Conservation (phyloP, 2,329 filamentous ascomycete genomes). For the Diaporthe ampelina region DNA sequence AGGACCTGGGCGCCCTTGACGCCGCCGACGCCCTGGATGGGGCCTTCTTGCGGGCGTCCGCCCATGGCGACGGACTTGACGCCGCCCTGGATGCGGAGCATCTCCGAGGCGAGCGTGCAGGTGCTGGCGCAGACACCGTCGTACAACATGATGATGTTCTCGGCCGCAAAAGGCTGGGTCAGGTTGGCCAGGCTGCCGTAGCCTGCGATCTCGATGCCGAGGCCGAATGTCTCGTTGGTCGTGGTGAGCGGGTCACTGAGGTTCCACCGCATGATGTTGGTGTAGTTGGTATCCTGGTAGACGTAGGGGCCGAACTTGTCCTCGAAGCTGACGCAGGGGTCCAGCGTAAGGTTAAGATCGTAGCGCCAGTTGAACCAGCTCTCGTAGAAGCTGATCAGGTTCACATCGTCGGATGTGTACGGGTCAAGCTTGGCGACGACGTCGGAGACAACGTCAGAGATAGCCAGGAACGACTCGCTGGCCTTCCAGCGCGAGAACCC, state of each 20-base stretch:
- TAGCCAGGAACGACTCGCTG: constrained; percentile 57
- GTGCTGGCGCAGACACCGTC: constrained; percentile 72
- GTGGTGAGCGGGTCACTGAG: constrained; percentile 58
- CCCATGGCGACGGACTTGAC: constrained; percentile 69
- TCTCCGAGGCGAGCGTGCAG: constrained; percentile 69
- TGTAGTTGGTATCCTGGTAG: constrained; percentile 67
- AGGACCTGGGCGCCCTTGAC: constrained; percentile 64
- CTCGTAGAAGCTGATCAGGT: constrained; percentile 59
- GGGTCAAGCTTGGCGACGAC: constrained; percentile 61
- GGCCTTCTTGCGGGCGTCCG: constrained; percentile 60
- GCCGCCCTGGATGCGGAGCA: constrained; percentile 64
- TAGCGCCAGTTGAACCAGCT: constrained; percentile 65
- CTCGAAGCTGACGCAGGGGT: constrained; percentile 64
- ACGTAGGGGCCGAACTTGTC: constrained; percentile 58
- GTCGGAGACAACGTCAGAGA: constrained; percentile 59
- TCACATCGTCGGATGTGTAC: constrained; percentile 55
- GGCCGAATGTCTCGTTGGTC: constrained; percentile 56
- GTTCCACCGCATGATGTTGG: constrained; percentile 66
- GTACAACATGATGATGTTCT: constrained; percentile 71
- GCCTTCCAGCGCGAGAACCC: constrained; percentile 61
- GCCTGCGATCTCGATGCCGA: constrained; percentile 63
- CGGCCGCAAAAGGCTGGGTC: constrained; percentile 66
- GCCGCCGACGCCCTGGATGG: constrained; percentile 68
- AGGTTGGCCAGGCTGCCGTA: constrained; percentile 63
- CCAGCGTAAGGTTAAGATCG: constrained; percentile 61